A percentile compares a stretch with the other conserved stretches of the same genome.
Conservation (phyloP, 2,329 filamentous ascomycete species). For the Grosmannia clavigera region DNA sequence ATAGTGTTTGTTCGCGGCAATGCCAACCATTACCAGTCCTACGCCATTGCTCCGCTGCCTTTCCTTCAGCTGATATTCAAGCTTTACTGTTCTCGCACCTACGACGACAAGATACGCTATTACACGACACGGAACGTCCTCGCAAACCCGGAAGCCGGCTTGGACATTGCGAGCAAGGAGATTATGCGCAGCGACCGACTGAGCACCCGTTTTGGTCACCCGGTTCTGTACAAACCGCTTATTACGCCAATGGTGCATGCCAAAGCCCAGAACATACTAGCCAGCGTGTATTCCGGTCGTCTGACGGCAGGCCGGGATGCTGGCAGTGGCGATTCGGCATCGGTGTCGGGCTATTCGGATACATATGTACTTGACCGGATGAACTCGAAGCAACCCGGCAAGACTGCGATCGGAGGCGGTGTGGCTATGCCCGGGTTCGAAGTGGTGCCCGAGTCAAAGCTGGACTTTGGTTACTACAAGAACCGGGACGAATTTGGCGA, state of each 20-base stretch:
- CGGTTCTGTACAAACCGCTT: constrained; percentile 75
- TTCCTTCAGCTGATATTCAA: constrained; percentile 77
- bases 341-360: constrained; percentile 66
- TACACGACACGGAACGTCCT: constrained; percentile 55
- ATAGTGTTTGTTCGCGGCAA: constrained; percentile 60
- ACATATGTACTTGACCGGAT: constrained; percentile 73
- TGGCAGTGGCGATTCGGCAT: constrained; percentile 41
- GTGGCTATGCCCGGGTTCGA: constrained; percentile 60
- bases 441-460: constrained; percentile 70
- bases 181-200: constrained; percentile 53
- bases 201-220: constrained; percentile 74
- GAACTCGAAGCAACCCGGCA: constrained; percentile 46
- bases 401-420: constrained; percentile 15
- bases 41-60: constrained; percentile 59
- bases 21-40: constrained; percentile 48
- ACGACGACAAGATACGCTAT: constrained; percentile 70
- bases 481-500: constrained; percentile 78
- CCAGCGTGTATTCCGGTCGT: constrained; percentile 75
- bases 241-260: constrained; percentile 94
- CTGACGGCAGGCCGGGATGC: constrained; percentile 53
- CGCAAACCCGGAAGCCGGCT: constrained; percentile 29
- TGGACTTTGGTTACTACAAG: constrained; percentile 89
- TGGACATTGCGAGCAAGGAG: constrained; percentile 34
- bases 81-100: constrained; percentile 62
- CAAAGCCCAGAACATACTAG: constrained; percentile 75